phyloP scores from a whole-genome alignment of 306 rosid species.

The Ammopiptanthus mongolicus region DNA sequence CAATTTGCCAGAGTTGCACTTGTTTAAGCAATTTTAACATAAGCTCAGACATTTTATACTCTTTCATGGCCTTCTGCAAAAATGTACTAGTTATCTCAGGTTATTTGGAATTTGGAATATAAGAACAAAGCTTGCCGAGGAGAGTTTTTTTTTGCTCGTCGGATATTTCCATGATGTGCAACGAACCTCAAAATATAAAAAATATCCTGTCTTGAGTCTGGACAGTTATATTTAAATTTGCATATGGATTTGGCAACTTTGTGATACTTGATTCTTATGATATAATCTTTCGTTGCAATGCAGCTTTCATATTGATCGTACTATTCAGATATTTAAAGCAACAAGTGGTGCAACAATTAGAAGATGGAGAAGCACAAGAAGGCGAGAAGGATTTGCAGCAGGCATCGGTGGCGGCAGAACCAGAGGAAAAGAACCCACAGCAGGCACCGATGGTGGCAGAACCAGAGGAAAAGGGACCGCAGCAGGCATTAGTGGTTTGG shows the following conservation, averaged over 20 bases:
- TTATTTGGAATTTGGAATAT: not conserved
- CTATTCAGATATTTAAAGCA: conserved; percentile 54
- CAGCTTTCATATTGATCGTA: conserved; percentile 80
- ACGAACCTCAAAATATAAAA: not conserved
- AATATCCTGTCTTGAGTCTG: not conserved
- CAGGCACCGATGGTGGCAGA: conserved; percentile 32
- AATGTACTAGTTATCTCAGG: not conserved
- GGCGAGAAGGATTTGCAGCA: conserved; percentile 34
- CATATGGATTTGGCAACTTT: not conserved
- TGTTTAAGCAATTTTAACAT: not conserved
- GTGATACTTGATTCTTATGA: conserved; percentile 6
- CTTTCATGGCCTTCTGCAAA: not conserved
- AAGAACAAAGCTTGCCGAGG: not conserved
- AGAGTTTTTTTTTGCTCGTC: not conserved
- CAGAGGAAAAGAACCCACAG: conserved; percentile 26
- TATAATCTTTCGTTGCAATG: conserved; percentile 34
- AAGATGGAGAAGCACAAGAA: conserved; percentile 39
- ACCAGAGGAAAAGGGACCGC: conserved; percentile 25
- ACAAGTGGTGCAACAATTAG: conserved; percentile 34
- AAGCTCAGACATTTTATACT: not conserved
- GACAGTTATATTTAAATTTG: not conserved
- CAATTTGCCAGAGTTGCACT: not conserved
- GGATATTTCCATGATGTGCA: not conserved
- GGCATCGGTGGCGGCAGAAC: conserved; percentile 28
- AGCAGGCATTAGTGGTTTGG: conserved; percentile 21